Percentiles rank a stretch among this genome's conserved stretches.
Conservation (phyloP, 2,329 filamentous ascomycete genomes). For the Thielaviopsis populi region DNA sequence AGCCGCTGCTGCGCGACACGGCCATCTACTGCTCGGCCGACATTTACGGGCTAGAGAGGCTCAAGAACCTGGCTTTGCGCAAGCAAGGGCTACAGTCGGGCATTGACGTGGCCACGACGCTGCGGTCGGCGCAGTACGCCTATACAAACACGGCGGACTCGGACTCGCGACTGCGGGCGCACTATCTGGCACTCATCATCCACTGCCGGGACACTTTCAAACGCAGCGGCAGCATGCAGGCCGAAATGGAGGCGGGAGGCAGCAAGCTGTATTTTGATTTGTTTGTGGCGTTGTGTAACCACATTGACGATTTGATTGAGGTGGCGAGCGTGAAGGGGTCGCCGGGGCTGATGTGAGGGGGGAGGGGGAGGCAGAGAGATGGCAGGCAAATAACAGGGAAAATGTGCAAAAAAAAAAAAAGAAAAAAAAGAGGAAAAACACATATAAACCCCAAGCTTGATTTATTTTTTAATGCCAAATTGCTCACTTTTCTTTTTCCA, state of each 20-base stretch:
- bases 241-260: slow-evolving; percentile 88
- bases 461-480: background rate
- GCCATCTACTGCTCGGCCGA: slow-evolving; percentile 89
- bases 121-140: slow-evolving; percentile 85
- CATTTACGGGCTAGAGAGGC: slow-evolving; percentile 77
- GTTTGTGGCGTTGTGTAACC: slow-evolving; percentile 96
- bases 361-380: background rate
- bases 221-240: slow-evolving; percentile 95
- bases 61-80: slow-evolving; percentile 79
- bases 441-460: background rate
- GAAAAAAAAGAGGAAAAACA: background rate
- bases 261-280: slow-evolving; percentile 93
- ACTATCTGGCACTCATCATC: slow-evolving; percentile 95
- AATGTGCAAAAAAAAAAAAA: background rate
- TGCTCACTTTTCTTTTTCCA: background rate
- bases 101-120: slow-evolving; percentile 81
- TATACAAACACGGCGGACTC: slow-evolving; percentile 90
- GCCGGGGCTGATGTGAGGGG: slow-evolving; percentile 39
- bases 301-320: slow-evolving; percentile 90
- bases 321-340: slow-evolving; percentile 50
- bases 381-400: background rate
- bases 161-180: slow-evolving; percentile 83
- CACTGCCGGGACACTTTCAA: slow-evolving; percentile 95
- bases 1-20: slow-evolving; percentile 76
- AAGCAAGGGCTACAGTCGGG: slow-evolving; percentile 91